Conservation (phyloP, 192 early-diverging fungal genomes). For the Gigaspora rosea region DNA sequence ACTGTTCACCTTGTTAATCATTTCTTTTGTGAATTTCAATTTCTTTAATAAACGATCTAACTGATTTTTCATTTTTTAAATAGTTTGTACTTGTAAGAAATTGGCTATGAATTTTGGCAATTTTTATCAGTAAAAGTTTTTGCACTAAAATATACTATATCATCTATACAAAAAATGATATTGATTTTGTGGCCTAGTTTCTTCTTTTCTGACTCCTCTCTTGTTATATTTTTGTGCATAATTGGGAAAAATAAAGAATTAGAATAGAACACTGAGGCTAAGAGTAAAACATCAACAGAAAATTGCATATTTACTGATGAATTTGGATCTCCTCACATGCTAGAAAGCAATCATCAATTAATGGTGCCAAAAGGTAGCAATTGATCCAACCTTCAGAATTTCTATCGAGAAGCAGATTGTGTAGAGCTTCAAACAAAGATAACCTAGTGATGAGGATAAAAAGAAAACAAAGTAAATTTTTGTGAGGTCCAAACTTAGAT, state of each 20-base stretch:
- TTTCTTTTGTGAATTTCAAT: conserved; percentile 23
- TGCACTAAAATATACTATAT: conserved; percentile 17
- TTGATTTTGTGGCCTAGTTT: conserved; percentile 10
- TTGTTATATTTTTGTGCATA: conserved; percentile 5
- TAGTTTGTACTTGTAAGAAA: conserved; percentile 8
- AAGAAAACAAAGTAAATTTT: not conserved
- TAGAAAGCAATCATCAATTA: not conserved
- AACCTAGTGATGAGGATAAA: not conserved
- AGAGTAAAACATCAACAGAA: not conserved
- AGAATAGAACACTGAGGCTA: not conserved
- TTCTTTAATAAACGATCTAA: conserved; percentile 25
- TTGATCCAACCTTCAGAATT: conserved; percentile 10
- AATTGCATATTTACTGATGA: not conserved
- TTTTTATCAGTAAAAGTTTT: conserved; percentile 2
- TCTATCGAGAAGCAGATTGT: not conserved
- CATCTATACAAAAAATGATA: conserved; percentile 18
- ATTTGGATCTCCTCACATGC: conserved; percentile 3
- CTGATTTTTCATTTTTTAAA: conserved; percentile 15
- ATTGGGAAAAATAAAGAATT: not conserved
- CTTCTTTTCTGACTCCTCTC: conserved; percentile 3
- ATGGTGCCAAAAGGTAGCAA: not conserved
- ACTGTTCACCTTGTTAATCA: not conserved
- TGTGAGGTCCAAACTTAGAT: not conserved
- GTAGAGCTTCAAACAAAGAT: not conserved
- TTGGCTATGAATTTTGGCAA: not conserved